Evolutionary conservation across 2,329 filamentous ascomycete genomes (phyloP).

Genomic region (Cadophora gregata): DNA sequence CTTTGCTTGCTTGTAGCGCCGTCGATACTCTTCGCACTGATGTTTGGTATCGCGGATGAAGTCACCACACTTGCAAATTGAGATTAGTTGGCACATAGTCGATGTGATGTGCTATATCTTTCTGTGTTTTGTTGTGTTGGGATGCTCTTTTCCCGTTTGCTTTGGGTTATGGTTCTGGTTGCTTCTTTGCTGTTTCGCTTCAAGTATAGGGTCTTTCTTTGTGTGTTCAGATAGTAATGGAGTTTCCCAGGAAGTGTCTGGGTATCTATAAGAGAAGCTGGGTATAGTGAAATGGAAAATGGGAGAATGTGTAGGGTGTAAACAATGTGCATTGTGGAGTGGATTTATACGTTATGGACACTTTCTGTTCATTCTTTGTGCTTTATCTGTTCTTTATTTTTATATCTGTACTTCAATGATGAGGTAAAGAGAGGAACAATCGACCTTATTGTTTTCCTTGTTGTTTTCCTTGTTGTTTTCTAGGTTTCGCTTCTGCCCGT

Average conservation of each 20-base stretch:
- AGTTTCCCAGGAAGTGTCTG: background rate
- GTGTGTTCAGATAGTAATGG: background rate
- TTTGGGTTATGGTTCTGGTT: background rate
- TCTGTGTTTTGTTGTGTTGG: background rate
- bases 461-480: background rate
- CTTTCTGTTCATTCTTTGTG: background rate
- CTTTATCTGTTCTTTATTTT: background rate
- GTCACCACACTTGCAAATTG: slow-evolving; percentile 3
- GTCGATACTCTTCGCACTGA: background rate
- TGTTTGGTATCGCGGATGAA: background rate
- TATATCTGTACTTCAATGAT: background rate
- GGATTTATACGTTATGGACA: background rate
- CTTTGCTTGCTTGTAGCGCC: background rate
- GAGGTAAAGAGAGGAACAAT: background rate
- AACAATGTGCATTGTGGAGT: background rate
- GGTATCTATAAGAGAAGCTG: background rate
- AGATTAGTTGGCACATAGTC: slow-evolving; percentile 13
- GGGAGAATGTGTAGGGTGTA: background rate
- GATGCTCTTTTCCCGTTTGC: background rate
- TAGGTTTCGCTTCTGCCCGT: background rate
- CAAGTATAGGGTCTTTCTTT: background rate
- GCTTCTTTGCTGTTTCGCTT: background rate
- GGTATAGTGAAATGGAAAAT: background rate
- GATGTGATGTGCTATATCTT: background rate
- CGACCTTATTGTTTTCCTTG: no score